Percentiles rank a stretch among this genome's conserved stretches.
Conservation (phyloP, 2,329 filamentous ascomycete species). For the Colletotrichum sp. region DNA sequence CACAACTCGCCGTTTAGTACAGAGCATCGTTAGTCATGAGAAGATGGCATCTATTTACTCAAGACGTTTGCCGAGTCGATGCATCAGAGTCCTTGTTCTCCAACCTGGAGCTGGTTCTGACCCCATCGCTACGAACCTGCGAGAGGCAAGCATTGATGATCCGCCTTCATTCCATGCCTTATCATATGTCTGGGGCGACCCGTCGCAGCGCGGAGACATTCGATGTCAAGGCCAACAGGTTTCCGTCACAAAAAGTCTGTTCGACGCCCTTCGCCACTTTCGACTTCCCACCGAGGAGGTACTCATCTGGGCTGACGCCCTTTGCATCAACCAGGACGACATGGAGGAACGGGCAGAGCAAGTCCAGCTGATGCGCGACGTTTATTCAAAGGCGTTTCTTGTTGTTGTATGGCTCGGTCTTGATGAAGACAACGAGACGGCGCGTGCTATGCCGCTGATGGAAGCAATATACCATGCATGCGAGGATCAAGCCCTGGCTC, state of each 20-base stretch:
- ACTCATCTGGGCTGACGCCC: constrained; percentile 23
- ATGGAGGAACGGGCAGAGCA: constrained; percentile 18
- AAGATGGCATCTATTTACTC: background rate
- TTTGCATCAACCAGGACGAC: constrained; percentile 25
- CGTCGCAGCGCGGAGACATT: background rate
- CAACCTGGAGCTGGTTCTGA: background rate
- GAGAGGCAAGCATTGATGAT: background rate
- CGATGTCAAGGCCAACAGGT: background rate
- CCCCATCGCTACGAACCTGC: background rate
- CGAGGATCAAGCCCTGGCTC: background rate
- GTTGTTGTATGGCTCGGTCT: constrained; percentile 20
- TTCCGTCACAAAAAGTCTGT: constrained; percentile 19
- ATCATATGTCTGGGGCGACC: background rate
- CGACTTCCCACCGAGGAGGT: background rate
- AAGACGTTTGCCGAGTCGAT: background rate
- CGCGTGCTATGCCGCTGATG: background rate
- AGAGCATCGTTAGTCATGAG: fast-evolving
- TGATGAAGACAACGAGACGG: background rate
- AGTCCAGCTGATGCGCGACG: constrained; percentile 21
- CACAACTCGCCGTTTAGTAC: background rate
- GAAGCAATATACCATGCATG: background rate
- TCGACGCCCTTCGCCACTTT: constrained; percentile 22
- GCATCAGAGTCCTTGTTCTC: background rate
- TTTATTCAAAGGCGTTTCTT: constrained; percentile 11
- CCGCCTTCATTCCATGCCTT: background rate